Percentiles rank a stretch among this genome's conserved stretches.
phyloP scores from a whole-genome alignment of 148 eudicot genomes.

The Rhododendron kiyosumense region DNA sequence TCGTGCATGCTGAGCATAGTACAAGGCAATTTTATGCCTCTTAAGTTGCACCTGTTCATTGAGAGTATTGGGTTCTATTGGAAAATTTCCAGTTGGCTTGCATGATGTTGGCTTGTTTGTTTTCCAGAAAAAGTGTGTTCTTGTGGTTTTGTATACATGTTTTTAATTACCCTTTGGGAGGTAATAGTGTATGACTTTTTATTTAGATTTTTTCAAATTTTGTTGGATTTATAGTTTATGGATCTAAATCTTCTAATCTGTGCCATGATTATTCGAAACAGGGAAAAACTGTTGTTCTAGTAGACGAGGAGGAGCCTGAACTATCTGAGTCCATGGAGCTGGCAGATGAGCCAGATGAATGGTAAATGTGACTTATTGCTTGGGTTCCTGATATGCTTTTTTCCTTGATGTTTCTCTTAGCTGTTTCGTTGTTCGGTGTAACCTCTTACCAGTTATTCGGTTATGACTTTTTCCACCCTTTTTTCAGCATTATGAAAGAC shows the following conservation, averaged over 20 bases:
- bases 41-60: constrained; percentile 1
- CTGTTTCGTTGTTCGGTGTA: neutral
- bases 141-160: constrained; percentile 8
- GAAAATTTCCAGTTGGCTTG: neutral
- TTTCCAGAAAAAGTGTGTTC: neutral
- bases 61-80: neutral
- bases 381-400: neutral
- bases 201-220: constrained; percentile 1
- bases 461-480: constrained; percentile 3
- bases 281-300: constrained; percentile 44
- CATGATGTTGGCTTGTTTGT: neutral
- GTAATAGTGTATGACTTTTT: neutral
- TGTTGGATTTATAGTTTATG: neutral
- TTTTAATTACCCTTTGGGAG: neutral
- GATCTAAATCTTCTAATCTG: neutral
- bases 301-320: constrained; percentile 69
- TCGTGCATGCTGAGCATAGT: neutral
- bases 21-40: neutral
- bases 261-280: constrained; percentile 7
- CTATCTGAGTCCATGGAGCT: constrained; percentile 17
- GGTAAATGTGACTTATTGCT: constrained; percentile 15
- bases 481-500: constrained; percentile 41
- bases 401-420: neutral
- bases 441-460: neutral
- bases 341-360: constrained; percentile 29